Evolutionary conservation across 2,329 filamentous ascomycete species (phyloP).

Genomic region (Sporothrix mexicana): DNA sequence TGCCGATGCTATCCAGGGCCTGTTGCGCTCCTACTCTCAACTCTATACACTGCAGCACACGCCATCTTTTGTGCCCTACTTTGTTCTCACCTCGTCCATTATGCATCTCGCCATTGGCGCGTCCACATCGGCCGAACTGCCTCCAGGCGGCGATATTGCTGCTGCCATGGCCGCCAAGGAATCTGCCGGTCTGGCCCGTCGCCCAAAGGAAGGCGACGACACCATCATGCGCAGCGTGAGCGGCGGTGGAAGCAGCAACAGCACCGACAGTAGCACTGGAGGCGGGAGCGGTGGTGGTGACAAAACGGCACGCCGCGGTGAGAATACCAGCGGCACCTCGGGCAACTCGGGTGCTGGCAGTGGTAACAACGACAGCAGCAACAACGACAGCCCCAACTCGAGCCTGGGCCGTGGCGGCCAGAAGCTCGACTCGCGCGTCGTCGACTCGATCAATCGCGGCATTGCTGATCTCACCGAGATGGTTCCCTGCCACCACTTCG

Average conservation of each 20-base stretch:
- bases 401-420: neutral
- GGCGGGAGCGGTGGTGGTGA: neutral
- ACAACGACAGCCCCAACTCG: too few species aligned
- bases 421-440: constrained; percentile 48
- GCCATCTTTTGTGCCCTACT: constrained; percentile 66
- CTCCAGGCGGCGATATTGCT: constrained; percentile 28
- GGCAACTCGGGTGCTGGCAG: neutral
- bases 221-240: constrained; percentile 18
- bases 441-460: constrained; percentile 57
- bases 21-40: constrained; percentile 62
- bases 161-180: neutral
- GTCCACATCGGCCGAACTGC: constrained; percentile 37
- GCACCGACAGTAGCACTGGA: neutral
- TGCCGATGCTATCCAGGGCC: constrained; percentile 63
- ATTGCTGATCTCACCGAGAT: constrained; percentile 65
- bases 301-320: neutral
- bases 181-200: constrained; percentile 4
- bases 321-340: neutral
- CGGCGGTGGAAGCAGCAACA: neutral
- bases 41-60: constrained; percentile 64
- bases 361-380: neutral
- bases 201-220: constrained; percentile 10
- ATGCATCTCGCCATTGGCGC: constrained; percentile 64
- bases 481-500: constrained; percentile 66
- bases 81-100: constrained; percentile 65